Conservation (phyloP, 164 flowering plant genomes). For the Magnolia kwangsiensis region DNA sequence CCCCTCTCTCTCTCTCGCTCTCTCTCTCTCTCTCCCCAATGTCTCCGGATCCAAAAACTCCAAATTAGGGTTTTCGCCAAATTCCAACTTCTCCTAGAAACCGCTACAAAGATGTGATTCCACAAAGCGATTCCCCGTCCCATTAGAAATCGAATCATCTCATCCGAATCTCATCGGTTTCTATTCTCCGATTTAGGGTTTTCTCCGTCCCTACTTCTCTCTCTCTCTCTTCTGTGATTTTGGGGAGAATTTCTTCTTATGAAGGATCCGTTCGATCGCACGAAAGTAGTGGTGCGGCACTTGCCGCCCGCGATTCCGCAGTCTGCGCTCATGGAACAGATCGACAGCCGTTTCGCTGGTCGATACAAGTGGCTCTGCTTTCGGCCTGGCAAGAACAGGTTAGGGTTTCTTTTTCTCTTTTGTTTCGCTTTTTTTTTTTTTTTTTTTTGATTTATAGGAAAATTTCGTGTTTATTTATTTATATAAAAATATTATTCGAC, state of each 20-base stretch:
- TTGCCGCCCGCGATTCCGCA: conserved; percentile 75
- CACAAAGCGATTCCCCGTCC: neutral
- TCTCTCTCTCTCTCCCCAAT: neutral
- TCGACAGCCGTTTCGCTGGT: conserved; percentile 56
- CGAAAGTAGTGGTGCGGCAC: conserved; percentile 87
- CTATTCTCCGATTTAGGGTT: conserved; percentile 3
- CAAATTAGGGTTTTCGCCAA: neutral
- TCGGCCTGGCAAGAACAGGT: conserved; percentile 74
- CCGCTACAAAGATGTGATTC: neutral
- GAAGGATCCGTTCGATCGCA: conserved; percentile 66
- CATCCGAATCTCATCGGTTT: neutral
- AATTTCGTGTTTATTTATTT: neutral
- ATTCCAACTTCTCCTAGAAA: neutral
- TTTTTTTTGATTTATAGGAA: neutral
- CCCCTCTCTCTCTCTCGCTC: neutral
- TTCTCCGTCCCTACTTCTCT: neutral
- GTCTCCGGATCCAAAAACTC: neutral
- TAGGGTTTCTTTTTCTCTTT: conserved; percentile 19
- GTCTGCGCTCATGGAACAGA: conserved; percentile 56
- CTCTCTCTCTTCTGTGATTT: neutral
- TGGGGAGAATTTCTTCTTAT: conserved; percentile 18
- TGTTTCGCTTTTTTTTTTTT: neutral
- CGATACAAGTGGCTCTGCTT: conserved; percentile 70
- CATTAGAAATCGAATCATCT: neutral
- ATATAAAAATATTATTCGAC: too few relatives aligned